Conservation (phyloP, 1,139 yeast species). For the Kluyveromyces sp. region DNA sequence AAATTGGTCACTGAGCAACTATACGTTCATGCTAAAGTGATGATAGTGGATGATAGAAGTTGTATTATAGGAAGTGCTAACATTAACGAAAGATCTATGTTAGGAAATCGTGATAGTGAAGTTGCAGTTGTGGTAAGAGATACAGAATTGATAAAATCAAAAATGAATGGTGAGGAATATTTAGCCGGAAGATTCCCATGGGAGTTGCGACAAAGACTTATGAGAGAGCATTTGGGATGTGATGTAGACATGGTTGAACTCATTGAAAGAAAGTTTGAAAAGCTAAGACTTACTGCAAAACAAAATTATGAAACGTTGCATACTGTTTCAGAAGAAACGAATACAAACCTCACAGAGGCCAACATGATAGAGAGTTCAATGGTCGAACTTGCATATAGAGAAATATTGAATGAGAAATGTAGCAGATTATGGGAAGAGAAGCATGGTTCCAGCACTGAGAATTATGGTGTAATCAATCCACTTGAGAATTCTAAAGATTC, state of each 20-base stretch:
- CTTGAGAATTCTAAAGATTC: neutral
- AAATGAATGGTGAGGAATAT: constrained; percentile 77
- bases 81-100: constrained; percentile 90
- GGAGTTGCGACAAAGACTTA: constrained; percentile 76
- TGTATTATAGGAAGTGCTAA: constrained; percentile 97
- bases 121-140: constrained; percentile 86
- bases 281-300: constrained; percentile 50
- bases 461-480: constrained; percentile 6
- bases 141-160: constrained; percentile 60
- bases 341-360: constrained; percentile 8
- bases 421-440: constrained; percentile 42
- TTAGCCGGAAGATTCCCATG: constrained; percentile 85
- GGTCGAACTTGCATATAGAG: constrained; percentile 68
- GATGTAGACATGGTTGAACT: constrained; percentile 82
- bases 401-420: constrained; percentile 39
- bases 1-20: constrained; percentile 81
- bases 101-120: constrained; percentile 91
- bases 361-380: constrained; percentile 45
- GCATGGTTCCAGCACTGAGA: constrained; percentile 12
- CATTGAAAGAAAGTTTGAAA: constrained; percentile 66
- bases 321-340: constrained; percentile 2
- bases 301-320: constrained; percentile 28
- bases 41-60: constrained; percentile 89
- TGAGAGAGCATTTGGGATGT: constrained; percentile 95
- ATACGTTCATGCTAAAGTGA: constrained; percentile 85